Percentiles rank a stretch among this genome's conserved stretches.
These are phyloP conservation scores for Strigomonas culicis DNA, from an alignment of 208 protist species.

Conservation along the genomic window DNA sequence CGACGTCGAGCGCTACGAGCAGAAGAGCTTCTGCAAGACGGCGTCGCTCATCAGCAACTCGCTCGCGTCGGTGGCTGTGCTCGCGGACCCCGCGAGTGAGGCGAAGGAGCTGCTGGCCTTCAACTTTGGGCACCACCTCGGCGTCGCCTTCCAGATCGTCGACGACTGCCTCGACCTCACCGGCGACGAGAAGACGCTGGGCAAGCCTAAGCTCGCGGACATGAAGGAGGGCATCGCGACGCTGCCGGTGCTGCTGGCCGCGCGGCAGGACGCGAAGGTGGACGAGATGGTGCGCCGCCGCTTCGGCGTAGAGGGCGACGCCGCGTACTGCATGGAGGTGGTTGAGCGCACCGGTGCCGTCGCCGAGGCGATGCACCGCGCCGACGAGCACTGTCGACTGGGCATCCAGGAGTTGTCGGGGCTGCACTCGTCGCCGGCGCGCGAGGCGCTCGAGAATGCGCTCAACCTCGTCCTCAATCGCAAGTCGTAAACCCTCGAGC, in stretches of 20 bases:
- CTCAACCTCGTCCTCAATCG: constrained; percentile 59
- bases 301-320: constrained; percentile 40
- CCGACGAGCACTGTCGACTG: constrained; percentile 61
- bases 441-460: constrained; percentile 55
- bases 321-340: constrained; percentile 38
- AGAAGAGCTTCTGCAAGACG: constrained; percentile 94
- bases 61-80: constrained; percentile 84
- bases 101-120: constrained; percentile 44
- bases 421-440: constrained; percentile 51
- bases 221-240: constrained; percentile 81
- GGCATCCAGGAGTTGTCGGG: constrained; percentile 38
- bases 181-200: constrained; percentile 59
- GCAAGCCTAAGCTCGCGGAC: constrained; percentile 78
- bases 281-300: constrained; percentile 54
- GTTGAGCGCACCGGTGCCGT: constrained; percentile 48
- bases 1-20: constrained; percentile 72
- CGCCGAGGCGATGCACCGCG: constrained; percentile 49
- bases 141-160: constrained; percentile 94
- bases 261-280: constrained; percentile 44
- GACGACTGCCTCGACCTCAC: constrained; percentile 95
- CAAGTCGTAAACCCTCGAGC: constrained; percentile 18
- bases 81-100: constrained; percentile 58
- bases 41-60: constrained; percentile 92
- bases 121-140: constrained; percentile 91
- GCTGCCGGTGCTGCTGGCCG: constrained; percentile 72